These are phyloP conservation scores for Fragaria vesca DNA, from an alignment of 306 rosid genomes.

Conservation along the genomic window DNA sequence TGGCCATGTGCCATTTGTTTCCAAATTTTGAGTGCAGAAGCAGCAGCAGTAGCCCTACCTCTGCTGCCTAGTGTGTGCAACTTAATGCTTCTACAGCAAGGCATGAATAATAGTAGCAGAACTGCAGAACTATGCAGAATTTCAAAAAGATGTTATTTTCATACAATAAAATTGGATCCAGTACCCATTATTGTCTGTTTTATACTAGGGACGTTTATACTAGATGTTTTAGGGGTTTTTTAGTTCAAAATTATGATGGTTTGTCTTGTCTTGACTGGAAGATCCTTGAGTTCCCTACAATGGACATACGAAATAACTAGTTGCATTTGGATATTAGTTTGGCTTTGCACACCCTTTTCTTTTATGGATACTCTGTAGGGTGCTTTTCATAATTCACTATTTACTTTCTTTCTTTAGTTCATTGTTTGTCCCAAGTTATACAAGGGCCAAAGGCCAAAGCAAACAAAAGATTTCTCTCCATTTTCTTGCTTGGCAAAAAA, in stretches of 20 bases:
- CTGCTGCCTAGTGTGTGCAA: conserved; percentile 13
- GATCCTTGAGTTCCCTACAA: background rate
- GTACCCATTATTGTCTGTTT: background rate
- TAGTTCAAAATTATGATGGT: background rate
- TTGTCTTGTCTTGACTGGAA: background rate
- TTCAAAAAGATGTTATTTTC: background rate
- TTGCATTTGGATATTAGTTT: background rate
- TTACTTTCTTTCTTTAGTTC: background rate
- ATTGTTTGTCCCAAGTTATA: background rate
- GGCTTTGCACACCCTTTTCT: background rate
- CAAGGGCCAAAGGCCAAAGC: background rate
- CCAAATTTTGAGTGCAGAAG: conserved; percentile 30
- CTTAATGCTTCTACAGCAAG: conserved; percentile 19
- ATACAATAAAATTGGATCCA: background rate
- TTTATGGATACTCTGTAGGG: background rate
- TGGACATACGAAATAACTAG: background rate
- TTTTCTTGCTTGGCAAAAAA: background rate
- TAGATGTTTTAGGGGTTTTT: background rate
- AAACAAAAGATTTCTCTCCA: background rate
- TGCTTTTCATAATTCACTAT: background rate
- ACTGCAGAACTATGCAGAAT: background rate
- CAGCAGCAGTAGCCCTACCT: conserved; percentile 10
- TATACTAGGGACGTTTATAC: background rate
- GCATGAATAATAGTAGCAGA: background rate
- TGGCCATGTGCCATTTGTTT: conserved; percentile 32